A percentile compares a stretch with the other conserved stretches of the same genome.
Evolutionary conservation across 2,329 filamentous ascomycete species (phyloP).

Genomic region (Pseudocercospora musae): DNA sequence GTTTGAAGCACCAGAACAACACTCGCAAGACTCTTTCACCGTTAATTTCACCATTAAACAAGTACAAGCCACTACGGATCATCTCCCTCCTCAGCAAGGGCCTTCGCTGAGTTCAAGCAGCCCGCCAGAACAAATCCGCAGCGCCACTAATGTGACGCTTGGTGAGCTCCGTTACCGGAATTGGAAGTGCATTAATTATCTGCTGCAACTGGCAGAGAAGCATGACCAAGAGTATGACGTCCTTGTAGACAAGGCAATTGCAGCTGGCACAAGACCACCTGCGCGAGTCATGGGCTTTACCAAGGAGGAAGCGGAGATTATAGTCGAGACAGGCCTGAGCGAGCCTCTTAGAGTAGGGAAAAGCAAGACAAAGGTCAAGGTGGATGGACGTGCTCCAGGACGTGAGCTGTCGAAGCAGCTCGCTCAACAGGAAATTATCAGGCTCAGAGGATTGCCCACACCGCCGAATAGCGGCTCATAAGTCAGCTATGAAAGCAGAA

Average conservation of each 20-base stretch:
- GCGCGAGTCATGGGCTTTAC: slow-evolving; percentile 11
- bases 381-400: neutral
- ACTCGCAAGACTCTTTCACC: neutral
- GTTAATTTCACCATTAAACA: neutral
- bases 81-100: neutral
- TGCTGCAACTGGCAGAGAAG: slow-evolving; percentile 37
- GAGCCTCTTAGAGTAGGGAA: neutral
- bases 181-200: slow-evolving; percentile 48
- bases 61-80: neutral
- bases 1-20: neutral
- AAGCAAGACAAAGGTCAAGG: neutral
- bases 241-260: slow-evolving; percentile 30
- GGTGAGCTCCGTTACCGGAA: slow-evolving; percentile 49
- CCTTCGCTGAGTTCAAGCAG: neutral
- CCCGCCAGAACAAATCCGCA: neutral
- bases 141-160: slow-evolving; percentile 36
- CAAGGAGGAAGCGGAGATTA: slow-evolving; percentile 4
- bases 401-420: slow-evolving; percentile 1
- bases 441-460: neutral
- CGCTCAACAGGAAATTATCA: neutral
- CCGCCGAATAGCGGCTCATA: neutral
- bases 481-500: neutral
- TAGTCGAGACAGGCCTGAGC: slow-evolving; percentile 11
- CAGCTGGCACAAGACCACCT: slow-evolving; percentile 24
- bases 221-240: slow-evolving; percentile 27